These are phyloP conservation scores for Sporisorium scitamineum DNA, from an alignment of 1,284 basidiomycete species.

Conservation along the genomic window DNA sequence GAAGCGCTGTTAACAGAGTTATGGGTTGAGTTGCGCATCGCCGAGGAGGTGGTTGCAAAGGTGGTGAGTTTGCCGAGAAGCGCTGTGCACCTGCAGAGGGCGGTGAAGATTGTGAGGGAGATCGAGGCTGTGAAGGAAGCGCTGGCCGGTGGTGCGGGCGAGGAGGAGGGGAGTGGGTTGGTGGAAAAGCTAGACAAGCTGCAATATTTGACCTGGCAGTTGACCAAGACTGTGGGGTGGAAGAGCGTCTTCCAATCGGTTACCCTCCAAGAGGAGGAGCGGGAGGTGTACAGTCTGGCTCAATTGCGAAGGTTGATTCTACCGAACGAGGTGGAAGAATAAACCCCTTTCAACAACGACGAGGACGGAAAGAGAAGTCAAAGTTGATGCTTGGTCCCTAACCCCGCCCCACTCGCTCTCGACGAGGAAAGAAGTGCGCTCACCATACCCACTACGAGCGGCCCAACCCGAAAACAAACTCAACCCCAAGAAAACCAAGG, in stretches of 20 bases:
- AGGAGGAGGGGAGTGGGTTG: neutral
- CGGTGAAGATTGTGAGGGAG: neutral
- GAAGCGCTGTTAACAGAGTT: conserved; percentile 12
- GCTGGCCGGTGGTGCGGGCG: neutral
- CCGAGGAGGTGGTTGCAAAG: neutral
- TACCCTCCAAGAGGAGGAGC: neutral
- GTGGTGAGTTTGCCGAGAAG: neutral
- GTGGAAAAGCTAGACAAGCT: neutral
- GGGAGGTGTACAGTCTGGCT: conserved; percentile 2
- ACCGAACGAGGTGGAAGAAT: neutral
- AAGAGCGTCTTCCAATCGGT: conserved; percentile 12
- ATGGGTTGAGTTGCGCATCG: conserved; percentile 5
- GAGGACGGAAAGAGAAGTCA: neutral
- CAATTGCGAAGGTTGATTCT: conserved; percentile 1
- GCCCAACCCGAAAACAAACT: too few species aligned
- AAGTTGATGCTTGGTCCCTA: too few species aligned
- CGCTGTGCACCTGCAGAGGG: conserved; percentile 7
- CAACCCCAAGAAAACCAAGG: too few species aligned
- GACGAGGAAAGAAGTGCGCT: too few species aligned
- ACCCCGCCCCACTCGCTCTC: too few species aligned
- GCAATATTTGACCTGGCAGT: conserved; percentile 12
- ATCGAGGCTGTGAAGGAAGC: neutral
- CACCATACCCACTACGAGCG: too few species aligned
- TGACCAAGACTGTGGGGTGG: conserved; percentile 16
- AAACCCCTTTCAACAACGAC: too few species aligned